Evolutionary conservation across 768 basidiomycete species (phyloP).

Genomic region (Suillus plorans): DNA sequence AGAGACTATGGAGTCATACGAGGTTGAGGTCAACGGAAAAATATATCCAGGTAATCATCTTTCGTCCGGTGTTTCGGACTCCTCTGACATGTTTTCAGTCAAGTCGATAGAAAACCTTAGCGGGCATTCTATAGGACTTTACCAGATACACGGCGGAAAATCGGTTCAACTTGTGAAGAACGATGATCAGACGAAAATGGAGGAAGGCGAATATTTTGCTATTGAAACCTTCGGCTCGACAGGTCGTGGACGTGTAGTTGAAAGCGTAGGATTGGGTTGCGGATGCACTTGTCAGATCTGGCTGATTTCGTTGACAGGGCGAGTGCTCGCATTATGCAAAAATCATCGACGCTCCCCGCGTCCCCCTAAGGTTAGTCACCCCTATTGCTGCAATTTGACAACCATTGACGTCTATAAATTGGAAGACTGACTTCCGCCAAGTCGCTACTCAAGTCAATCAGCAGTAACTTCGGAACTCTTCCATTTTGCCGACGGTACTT

Average conservation of each 20-base stretch:
- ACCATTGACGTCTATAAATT: slow-evolving; percentile 8
- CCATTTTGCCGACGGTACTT: slow-evolving; percentile 96
- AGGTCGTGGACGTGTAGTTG: slow-evolving; percentile 84
- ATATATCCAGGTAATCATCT: slow-evolving; percentile 63
- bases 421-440: slow-evolving; percentile 80
- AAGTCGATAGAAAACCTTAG: slow-evolving; percentile 93
- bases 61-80: neutral
- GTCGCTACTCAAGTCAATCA: slow-evolving; percentile 81
- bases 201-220: slow-evolving; percentile 98
- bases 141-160: slow-evolving; percentile 94
- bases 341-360: slow-evolving; percentile 65
- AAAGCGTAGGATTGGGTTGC: slow-evolving; percentile 51
- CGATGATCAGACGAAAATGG: slow-evolving; percentile 93
- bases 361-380: slow-evolving; percentile 64
- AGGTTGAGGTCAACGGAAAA: slow-evolving; percentile 89
- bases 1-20: slow-evolving; percentile 99
- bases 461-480: slow-evolving; percentile 90
- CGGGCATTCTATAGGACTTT: slow-evolving; percentile 88
- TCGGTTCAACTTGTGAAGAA: slow-evolving; percentile 88
- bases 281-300: neutral
- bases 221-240: slow-evolving; percentile 99
- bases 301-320: slow-evolving; percentile 48
- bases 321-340: slow-evolving; percentile 93
- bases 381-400: slow-evolving; percentile 3
- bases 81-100: slow-evolving; percentile 45